These are phyloP conservation scores for Alopecurus myosuroides DNA, from an alignment of 176 grass and related monocot species.

Conservation along the genomic window DNA sequence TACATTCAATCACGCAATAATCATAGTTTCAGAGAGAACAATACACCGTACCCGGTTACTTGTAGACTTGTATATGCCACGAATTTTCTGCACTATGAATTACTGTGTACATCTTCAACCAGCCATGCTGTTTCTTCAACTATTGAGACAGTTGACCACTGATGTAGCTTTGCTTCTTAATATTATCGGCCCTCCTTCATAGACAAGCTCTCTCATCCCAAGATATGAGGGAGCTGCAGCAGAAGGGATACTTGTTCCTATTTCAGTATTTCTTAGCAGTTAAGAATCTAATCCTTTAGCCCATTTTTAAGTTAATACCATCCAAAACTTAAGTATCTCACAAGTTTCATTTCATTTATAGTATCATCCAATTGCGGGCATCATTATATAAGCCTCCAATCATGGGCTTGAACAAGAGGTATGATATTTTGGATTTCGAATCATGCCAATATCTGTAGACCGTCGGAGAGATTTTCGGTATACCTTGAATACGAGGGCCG, in stretches of 20 bases:
- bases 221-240: not conserved
- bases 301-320: not conserved
- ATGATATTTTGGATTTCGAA: not conserved
- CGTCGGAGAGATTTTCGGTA: not conserved
- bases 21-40: not conserved
- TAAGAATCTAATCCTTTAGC: not conserved
- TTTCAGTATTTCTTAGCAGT: not conserved
- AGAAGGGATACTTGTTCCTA: not conserved
- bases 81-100: not conserved
- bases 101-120: not conserved
- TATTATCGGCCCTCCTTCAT: not conserved
- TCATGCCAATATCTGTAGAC: not conserved
- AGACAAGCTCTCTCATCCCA: not conserved
- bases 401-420: not conserved
- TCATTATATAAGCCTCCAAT: not conserved
- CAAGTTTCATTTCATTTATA: not conserved
- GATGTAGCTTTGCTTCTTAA: not conserved
- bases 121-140: not conserved
- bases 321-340: not conserved
- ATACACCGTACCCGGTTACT: not conserved
- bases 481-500: constrained; percentile 90
- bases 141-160: not conserved
- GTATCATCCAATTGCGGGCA: not conserved
- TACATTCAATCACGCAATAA: not conserved
- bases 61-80: not conserved